phyloP scores from a whole-genome alignment of 306 rosid species.

The Datisca glomerata region DNA sequence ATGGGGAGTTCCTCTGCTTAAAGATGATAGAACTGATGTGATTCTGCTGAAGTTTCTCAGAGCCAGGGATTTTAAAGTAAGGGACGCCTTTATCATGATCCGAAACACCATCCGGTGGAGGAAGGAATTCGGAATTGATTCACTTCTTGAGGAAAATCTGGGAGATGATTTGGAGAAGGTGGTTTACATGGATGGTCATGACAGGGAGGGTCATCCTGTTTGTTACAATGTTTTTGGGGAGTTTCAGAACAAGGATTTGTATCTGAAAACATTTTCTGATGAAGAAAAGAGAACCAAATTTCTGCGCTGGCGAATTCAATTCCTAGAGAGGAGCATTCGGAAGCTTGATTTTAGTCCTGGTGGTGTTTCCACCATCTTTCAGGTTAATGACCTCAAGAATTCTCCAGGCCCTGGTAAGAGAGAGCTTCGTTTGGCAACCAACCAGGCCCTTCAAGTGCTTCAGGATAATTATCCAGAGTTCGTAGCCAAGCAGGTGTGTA shows the following conservation, averaged over 20 bases:
- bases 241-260: conserved; percentile 81
- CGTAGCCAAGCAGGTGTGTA: conserved; percentile 68
- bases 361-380: conserved; percentile 58
- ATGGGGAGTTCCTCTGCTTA: conserved; percentile 75
- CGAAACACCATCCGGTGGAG: conserved; percentile 62
- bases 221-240: conserved; percentile 89
- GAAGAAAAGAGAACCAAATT: conserved; percentile 48
- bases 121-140: conserved; percentile 56
- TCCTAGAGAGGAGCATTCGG: conserved; percentile 73
- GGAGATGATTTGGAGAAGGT: conserved; percentile 78
- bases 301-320: conserved; percentile 72
- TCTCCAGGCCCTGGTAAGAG: conserved; percentile 72
- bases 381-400: conserved; percentile 77
- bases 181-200: conserved; percentile 72
- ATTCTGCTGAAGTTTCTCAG: conserved; percentile 77
- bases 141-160: conserved; percentile 48
- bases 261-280: conserved; percentile 42
- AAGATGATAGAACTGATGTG: conserved; percentile 63
- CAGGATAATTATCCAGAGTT: conserved; percentile 95
- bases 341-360: conserved; percentile 64
- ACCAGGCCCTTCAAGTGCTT: conserved; percentile 76
- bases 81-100: conserved; percentile 53
- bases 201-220: conserved; percentile 59
- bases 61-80: conserved; percentile 72
- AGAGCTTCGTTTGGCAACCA: conserved; percentile 71